Conservation (phyloP, 805 yeast genomes). For the Nakazawaea molendinolei region DNA sequence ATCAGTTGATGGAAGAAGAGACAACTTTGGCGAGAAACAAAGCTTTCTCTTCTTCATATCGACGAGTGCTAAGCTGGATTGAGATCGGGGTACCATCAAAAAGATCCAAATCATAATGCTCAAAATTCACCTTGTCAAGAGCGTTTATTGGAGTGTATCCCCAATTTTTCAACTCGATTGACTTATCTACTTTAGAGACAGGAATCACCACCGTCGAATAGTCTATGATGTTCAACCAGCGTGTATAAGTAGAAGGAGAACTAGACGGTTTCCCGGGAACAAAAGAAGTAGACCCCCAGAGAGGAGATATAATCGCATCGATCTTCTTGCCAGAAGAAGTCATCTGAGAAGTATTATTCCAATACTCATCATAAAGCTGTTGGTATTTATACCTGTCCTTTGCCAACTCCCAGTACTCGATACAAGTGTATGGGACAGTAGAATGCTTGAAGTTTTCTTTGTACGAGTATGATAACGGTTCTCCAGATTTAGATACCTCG, state of each 20-base stretch:
- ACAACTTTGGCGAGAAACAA: conserved; percentile 30
- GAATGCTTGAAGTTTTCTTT: conserved; percentile 15
- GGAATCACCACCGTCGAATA: conserved; percentile 41
- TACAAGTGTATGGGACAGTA: conserved; percentile 9
- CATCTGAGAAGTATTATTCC: conserved; percentile 24
- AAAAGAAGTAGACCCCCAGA: conserved; percentile 35
- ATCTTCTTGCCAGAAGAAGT: conserved; percentile 33
- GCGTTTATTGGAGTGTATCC: conserved; percentile 23
- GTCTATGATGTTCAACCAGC: conserved; percentile 47
- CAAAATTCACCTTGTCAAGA: conserved; percentile 25
- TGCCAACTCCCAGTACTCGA: conserved; percentile 35
- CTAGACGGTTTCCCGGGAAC: conserved; percentile 31
- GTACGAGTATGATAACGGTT: conserved; percentile 20
- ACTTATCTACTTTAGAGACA: conserved; percentile 30
- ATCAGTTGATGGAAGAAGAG: too few relatives aligned
- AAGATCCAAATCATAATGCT: conserved; percentile 39
- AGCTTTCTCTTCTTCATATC: conserved; percentile 54
- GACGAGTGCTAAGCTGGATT: conserved; percentile 46
- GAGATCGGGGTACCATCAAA: conserved; percentile 48
- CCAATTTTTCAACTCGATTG: conserved; percentile 22
- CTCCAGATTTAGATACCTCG: conserved; percentile 22
- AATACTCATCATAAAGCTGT: conserved; percentile 30
- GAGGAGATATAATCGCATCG: conserved; percentile 46
- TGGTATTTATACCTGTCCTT: conserved; percentile 28
- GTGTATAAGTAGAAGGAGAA: conserved; percentile 45